Evolutionary conservation across 306 rosid species (phyloP), one percentile per base, ranked within the genome.

Genomic region (Sechiopsis laciniata): DNA sequence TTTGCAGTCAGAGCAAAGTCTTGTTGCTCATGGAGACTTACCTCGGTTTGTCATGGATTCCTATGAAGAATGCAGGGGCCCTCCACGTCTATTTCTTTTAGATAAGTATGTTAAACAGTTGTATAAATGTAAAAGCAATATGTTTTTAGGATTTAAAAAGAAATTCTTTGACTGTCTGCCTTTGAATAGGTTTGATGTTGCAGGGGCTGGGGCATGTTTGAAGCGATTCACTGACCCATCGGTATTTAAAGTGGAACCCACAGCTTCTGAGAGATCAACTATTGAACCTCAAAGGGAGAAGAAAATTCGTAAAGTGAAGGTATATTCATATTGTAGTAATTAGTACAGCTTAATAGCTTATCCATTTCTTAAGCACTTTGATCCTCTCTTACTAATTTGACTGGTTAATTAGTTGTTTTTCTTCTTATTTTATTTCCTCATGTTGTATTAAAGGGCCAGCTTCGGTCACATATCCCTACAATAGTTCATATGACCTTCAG

Each of bases 161-260:
- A 32, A 75, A 79, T 78, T 26, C 17, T 55, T 67, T 72, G 59
- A 45, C 71, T 40, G 74, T 73, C 78, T 74, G 59, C 65, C 80
- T 82, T 87, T 66, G 71, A 58, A 78, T 84, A 95, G 99, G 91
- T 91, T 91, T 80, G 97, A 95, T 79, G 90, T 89, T 78, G 97
- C 96, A 52, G 99, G 97, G 67, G 97, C 93, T 77, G 97, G 99
- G 78, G 92, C 96, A 64, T 95, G 97, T 83, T 81, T 95, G 78
- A 91, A 91, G 84, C 97, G 99, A 53, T 95, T 89, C 84, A 86
- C 96, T 61, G 96, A 95, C 80, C 99, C 99, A 8, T 95, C 99
- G 46, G 84, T 87, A 85, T 91, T 91, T 80, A 87, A 85, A 82
- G 84, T 73, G 21, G 97, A 84, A 48, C 26, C 88, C 40, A 80